Evolutionary conservation across 192 early-diverging fungal genomes (phyloP), one percentile per base, ranked within the genome.

Genomic region (Podila epigama): DNA sequence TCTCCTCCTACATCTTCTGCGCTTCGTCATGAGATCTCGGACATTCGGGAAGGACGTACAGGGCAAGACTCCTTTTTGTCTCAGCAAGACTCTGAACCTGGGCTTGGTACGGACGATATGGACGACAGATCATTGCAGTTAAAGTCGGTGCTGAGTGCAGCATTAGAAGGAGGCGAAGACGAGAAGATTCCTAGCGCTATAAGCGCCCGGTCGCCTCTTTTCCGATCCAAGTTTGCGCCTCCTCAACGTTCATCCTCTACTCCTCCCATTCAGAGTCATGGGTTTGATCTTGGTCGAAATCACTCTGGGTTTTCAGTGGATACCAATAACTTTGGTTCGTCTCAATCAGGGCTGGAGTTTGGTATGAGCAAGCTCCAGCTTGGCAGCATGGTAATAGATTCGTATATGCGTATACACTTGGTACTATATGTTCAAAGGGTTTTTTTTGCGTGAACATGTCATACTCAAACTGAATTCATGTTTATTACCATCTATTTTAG

Each of bases 201-300:
- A 12, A 59, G 35, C 22, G 60, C 53, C 32, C 51, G 52, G 6
- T 63, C 68, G 34, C 59, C 68, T 3, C 60, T 70, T 28, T 60
- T 60, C 36, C 57, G 53, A n/a, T 41, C 68, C 52, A 70, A 62
- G 15, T 70, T 70, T 63, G 68, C 68, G 6, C 68, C 68, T 18
- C 68, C 40, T 35, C 68, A 70, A n/a, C n/a, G 68, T 15, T 70
- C 68, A 1, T 63, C 59, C 2, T 70, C 68, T 5, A 70, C 68
- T 0, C 68, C 68, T 29, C 68, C 68, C 8, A 55, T 39, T 13
- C 55, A 56, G 13, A 42, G 65, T 0, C 55, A 51, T 27, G 22
- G 42, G 5, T 53, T 61, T 20, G 27, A 33, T 20, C 34, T 48
- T 16, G 16, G 65, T 32, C 53, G 65, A 5, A 37, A 56, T 34